Conservation (phyloP, 345 rosid genomes). For the Salix udensis region DNA sequence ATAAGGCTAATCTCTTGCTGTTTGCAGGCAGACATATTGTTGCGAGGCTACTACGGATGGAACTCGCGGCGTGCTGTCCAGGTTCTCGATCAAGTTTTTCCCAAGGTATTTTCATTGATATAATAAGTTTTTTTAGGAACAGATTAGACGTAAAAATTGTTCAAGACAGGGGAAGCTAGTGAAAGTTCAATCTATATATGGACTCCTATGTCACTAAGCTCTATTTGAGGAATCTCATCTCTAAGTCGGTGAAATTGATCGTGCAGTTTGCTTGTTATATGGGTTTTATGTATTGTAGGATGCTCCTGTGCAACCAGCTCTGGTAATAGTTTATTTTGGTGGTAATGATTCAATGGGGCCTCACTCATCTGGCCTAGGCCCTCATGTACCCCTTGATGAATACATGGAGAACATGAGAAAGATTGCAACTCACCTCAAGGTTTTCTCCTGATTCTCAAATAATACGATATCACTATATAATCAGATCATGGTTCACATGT, state of each 20-base stretch:
- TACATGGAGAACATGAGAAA: conserved; percentile 78
- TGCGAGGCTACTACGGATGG: conserved; percentile 93
- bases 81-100: conserved; percentile 75
- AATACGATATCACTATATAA: not conserved
- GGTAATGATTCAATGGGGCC: conserved; percentile 97
- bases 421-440: conserved; percentile 77
- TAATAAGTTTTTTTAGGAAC: not conserved
- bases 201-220: not conserved
- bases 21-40: conserved; percentile 72
- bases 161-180: not conserved
- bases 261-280: not conserved
- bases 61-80: conserved; percentile 85
- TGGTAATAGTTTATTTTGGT: conserved; percentile 90
- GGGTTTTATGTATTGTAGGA: conserved; percentile 38
- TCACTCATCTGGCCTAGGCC: conserved; percentile 89
- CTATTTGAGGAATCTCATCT: not conserved
- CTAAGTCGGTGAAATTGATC: not conserved
- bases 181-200: not conserved
- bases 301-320: conserved; percentile 64
- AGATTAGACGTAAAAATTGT: not conserved
- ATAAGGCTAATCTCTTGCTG: not conserved
- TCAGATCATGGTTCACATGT: not conserved
- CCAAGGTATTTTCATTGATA: conserved; percentile 51
- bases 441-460: conserved; percentile 19
- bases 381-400: conserved; percentile 80